Base-by-base conservation (phyloP, 1,284 basidiomycete genomes). In the Tilletia walkeri region DNA sequence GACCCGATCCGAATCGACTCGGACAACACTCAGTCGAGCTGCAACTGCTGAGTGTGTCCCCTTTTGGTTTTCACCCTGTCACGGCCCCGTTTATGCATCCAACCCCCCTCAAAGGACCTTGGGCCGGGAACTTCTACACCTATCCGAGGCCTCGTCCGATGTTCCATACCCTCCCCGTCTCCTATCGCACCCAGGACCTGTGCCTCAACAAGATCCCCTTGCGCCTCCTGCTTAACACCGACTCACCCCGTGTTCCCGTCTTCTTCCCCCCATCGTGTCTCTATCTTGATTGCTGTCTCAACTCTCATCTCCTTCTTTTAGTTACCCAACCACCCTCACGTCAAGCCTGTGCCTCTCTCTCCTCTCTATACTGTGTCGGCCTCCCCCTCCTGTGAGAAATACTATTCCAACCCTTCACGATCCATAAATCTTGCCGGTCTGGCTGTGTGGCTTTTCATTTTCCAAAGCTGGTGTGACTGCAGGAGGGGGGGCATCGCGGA, bases 1-100 rank as follows among this genome's bases (percentile, higher is more conserved):
- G 96, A 99, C 85, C 95, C 96, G 16, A 99, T 99, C 85, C 91
- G 93, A 85, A 94, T 99, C 85, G 93, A 97, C 85, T 90, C 91
- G 72, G 94, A 96, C 85, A 91, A 88, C 84, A 90, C 91, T 73
- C 94, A 95, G 88, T 92, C 88, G 85, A 93, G 92, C 68, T 96
- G 95, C 88, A 93, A 89, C 84, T 97, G 94, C 86, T 96, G 81
- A 71, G 24, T 30, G 24, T 30, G 24, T 30, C 24, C 24, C 24
- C 24, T 30, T 30, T 30, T 30, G 24, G 24, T 30, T 30, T 30
- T 30, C 24, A 30, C 24, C 24, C 24, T 30, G 24, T 30, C 24
- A 30, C 24, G 24, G 24, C 24, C 24, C 24, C 24, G 24, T 30
- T 30, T 30, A 30, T 30, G 24, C 24, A 30, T 30, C 24, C 24